A percentile compares a stretch with the other conserved stretches of the same genome.
Evolutionary conservation across 2,329 filamentous ascomycete genomes (phyloP).

Genomic region (Fusarium torreyae): DNA sequence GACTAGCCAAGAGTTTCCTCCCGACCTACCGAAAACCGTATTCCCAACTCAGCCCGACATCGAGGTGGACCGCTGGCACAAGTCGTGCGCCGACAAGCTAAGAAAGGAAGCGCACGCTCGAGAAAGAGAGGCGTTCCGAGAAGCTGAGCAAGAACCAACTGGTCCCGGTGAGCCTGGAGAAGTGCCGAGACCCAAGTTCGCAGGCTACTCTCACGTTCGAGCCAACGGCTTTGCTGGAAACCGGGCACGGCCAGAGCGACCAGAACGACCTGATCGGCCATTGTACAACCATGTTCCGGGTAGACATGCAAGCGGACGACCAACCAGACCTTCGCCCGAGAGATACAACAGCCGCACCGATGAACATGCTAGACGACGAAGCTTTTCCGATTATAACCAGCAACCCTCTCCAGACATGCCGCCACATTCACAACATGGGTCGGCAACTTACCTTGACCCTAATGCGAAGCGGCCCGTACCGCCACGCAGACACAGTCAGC

Average conservation of each 20-base stretch:
- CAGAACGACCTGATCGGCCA: slow-evolving; percentile 51
- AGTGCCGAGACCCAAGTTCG: slow-evolving; percentile 54
- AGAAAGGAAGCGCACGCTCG: slow-evolving; percentile 69
- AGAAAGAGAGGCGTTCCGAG: slow-evolving; percentile 52
- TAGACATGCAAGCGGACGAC: slow-evolving; percentile 53
- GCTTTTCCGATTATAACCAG: slow-evolving; percentile 66
- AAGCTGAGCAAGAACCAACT: slow-evolving; percentile 31
- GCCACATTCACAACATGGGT: slow-evolving; percentile 49
- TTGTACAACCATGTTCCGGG: slow-evolving; percentile 61
- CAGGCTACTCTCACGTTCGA: slow-evolving; percentile 55
- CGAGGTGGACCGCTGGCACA: slow-evolving; percentile 90
- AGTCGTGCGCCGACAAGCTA: slow-evolving; percentile 79
- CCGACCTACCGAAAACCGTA: slow-evolving; percentile 70
- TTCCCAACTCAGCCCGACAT: slow-evolving; percentile 82
- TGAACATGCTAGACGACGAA: slow-evolving; percentile 62
- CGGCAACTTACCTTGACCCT: slow-evolving; percentile 55
- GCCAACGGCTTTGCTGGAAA: slow-evolving; percentile 51
- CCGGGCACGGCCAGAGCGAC: slow-evolving; percentile 51
- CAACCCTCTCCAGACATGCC: slow-evolving; percentile 53
- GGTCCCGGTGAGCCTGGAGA: slow-evolving; percentile 53
- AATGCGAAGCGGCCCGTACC: slow-evolving; percentile 51
- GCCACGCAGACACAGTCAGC: slow-evolving; percentile 66
- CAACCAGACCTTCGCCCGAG: slow-evolving; percentile 55
- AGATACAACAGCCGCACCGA: slow-evolving; percentile 58
- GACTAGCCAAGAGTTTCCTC: slow-evolving; percentile 78